Conservation (phyloP, 2,329 filamentous ascomycete genomes). For the Beauveria brongniartii region DNA sequence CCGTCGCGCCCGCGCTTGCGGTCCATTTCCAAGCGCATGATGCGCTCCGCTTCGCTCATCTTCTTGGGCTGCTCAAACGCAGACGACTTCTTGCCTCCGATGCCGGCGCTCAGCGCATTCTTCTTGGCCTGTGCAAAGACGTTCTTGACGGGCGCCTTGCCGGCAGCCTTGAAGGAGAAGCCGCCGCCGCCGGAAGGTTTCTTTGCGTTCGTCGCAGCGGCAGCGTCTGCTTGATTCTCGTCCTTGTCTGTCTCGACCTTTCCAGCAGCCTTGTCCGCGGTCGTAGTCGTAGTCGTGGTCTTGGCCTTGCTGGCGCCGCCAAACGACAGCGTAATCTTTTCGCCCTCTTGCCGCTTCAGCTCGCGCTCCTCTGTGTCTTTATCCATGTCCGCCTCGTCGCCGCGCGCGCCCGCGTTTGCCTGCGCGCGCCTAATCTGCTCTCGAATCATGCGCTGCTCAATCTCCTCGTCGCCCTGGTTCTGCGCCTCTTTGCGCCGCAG, state of each 20-base stretch:
- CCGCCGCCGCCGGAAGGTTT: slow-evolving; percentile 25
- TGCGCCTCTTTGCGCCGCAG: slow-evolving; percentile 75
- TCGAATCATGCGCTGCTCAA: slow-evolving; percentile 73
- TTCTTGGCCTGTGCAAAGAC: slow-evolving; percentile 63
- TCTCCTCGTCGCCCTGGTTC: slow-evolving; percentile 84
- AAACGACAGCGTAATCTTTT: slow-evolving; percentile 67
- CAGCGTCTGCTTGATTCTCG: slow-evolving; percentile 12
- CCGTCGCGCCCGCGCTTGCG: slow-evolving; percentile 51
- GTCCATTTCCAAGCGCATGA: slow-evolving; percentile 81
- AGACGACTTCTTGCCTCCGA: slow-evolving; percentile 53
- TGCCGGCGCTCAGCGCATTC: slow-evolving; percentile 52
- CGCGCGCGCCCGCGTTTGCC: slow-evolving; percentile 35
- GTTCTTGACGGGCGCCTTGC: slow-evolving; percentile 64
- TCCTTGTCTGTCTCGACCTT: slow-evolving; percentile 15
- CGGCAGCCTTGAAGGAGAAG: slow-evolving; percentile 57
- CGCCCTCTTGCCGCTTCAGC: slow-evolving; percentile 58
- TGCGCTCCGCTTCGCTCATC: slow-evolving; percentile 80
- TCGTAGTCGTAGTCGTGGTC: slow-evolving; percentile 13
- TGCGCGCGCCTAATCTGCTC: slow-evolving; percentile 77
- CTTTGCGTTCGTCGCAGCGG: slow-evolving; percentile 1
- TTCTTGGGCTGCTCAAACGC: slow-evolving; percentile 61
- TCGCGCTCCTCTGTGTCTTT: slow-evolving; percentile 35
- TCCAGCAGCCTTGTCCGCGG: slow-evolving; percentile 14
- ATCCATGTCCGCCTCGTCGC: slow-evolving; percentile 26
- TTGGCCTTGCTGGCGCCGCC: slow-evolving; percentile 37